phyloP scores from a whole-genome alignment of 257 asterid species.

The Petunia axillaris region DNA sequence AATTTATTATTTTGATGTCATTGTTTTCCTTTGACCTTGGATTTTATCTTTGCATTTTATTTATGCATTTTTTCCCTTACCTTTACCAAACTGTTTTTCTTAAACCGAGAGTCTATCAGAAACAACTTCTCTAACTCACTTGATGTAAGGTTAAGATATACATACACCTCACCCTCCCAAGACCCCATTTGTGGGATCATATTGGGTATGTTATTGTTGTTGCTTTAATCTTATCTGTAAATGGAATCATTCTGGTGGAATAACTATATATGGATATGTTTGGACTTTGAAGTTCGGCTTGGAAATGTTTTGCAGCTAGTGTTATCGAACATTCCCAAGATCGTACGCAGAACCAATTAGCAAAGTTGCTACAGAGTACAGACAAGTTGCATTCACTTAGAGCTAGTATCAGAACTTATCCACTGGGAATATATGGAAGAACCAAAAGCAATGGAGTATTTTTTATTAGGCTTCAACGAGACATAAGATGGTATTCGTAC shows the following conservation, averaged over 20 bases:
- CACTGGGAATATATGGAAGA: constrained; percentile 3
- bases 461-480: neutral
- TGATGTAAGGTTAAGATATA: too few relatives aligned
- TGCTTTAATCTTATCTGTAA: constrained; percentile 4
- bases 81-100: too few relatives aligned
- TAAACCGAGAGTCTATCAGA: too few relatives aligned
- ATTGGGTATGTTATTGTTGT: neutral
- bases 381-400: neutral
- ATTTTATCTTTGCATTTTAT: too few relatives aligned
- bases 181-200: too few relatives aligned
- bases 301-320: neutral
- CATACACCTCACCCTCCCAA: too few relatives aligned
- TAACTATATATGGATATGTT: neutral
- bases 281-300: neutral
- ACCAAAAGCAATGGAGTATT: neutral
- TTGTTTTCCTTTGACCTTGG: too few relatives aligned
- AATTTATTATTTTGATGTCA: too few relatives aligned
- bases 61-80: too few relatives aligned
- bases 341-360: neutral
- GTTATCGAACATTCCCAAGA: too few relatives aligned
- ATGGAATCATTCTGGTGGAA: neutral
- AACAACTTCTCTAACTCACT: too few relatives aligned
- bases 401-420: neutral
- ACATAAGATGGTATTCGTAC: neutral
- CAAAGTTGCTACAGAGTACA: neutral